Percentiles rank a stretch among this genome's conserved stretches.
Evolutionary conservation across 2,329 filamentous ascomycete genomes (phyloP).

Genomic region (Ophiocordyceps camponoti-floridani): DNA sequence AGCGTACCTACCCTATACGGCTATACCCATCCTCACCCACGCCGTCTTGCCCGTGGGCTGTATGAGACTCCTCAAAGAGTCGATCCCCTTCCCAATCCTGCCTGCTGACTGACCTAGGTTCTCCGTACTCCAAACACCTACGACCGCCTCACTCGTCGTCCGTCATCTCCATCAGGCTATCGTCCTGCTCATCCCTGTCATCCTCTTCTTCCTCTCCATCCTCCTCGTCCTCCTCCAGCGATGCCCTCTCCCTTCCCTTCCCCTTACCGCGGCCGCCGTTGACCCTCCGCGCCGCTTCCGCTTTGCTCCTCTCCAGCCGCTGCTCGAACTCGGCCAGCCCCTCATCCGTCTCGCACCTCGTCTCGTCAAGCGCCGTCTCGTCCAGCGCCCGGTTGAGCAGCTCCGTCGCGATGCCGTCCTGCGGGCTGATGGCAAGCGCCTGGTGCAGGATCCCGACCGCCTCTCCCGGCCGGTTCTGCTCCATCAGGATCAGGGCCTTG

Average conservation of each 20-base stretch:
- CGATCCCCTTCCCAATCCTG: too few species aligned
- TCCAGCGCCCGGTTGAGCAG: conserved; percentile 54
- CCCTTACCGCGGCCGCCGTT: conserved; percentile 20
- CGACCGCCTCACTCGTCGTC: conserved; percentile 27
- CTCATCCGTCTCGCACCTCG: conserved; percentile 26
- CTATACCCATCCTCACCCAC: too few species aligned
- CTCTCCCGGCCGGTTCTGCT: conserved; percentile 55
- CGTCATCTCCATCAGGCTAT: conserved; percentile 37
- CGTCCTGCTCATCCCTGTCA: conserved; percentile 18
- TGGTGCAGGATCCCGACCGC: conserved; percentile 74
- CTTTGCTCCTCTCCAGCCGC: conserved; percentile 27
- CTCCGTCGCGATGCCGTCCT: conserved; percentile 69
- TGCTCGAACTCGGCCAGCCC: conserved; percentile 33
- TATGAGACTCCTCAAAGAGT: too few species aligned
- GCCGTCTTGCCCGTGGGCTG: too few species aligned
- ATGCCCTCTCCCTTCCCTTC: conserved; percentile 13
- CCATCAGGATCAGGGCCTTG: conserved; percentile 70
- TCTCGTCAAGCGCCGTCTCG: conserved; percentile 33
- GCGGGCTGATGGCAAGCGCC: conserved; percentile 58
- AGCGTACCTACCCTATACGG: too few species aligned
- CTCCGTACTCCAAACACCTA: not conserved
- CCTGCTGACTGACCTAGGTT: too few species aligned
- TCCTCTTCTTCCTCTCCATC: conserved; percentile 15
- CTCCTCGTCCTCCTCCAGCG: conserved; percentile 6
- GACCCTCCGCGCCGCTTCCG: conserved; percentile 20